A percentile compares a stretch with the other conserved stretches of the same genome.
phyloP scores from a whole-genome alignment of 208 protist species.

The Trypanosoma theileri region DNA sequence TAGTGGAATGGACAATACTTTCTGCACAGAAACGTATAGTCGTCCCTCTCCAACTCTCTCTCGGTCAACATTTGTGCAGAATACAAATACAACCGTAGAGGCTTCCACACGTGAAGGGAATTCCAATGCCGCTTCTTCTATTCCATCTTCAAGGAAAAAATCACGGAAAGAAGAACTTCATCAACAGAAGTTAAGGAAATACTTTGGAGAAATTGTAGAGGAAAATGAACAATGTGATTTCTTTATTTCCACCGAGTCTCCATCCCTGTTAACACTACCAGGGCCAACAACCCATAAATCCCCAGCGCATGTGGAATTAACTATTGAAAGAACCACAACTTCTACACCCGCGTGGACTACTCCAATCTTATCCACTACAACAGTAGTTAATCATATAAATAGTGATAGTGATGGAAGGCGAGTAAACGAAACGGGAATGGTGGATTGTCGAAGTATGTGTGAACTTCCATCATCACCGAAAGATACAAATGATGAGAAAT shows the following conservation, averaged over 20 bases:
- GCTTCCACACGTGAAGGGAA: no score
- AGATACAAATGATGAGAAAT: not conserved
- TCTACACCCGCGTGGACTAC: not conserved
- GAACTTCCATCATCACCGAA: not conserved
- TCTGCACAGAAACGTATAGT: not conserved
- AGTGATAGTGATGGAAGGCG: no score
- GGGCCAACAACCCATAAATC: not conserved
- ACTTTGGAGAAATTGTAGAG: constrained; percentile 22
- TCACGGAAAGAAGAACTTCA: not conserved
- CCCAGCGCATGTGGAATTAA: not conserved
- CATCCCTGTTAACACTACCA: constrained; percentile 4
- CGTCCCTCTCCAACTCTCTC: not conserved
- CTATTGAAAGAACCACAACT: not conserved
- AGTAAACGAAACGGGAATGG: not conserved
- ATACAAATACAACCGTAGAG: no score
- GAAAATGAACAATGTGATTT: constrained; percentile 27
- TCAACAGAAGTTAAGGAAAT: constrained; percentile 3
- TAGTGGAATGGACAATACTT: not conserved
- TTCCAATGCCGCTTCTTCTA: no score
- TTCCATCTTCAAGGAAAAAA: not conserved
- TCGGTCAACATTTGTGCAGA: not conserved
- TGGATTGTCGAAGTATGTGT: not conserved
- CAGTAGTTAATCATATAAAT: no score
- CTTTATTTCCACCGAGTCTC: constrained; percentile 21
- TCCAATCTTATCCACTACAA: no score